Conservation (phyloP, 257 asterid genomes). For the Fraxinus americana region DNA sequence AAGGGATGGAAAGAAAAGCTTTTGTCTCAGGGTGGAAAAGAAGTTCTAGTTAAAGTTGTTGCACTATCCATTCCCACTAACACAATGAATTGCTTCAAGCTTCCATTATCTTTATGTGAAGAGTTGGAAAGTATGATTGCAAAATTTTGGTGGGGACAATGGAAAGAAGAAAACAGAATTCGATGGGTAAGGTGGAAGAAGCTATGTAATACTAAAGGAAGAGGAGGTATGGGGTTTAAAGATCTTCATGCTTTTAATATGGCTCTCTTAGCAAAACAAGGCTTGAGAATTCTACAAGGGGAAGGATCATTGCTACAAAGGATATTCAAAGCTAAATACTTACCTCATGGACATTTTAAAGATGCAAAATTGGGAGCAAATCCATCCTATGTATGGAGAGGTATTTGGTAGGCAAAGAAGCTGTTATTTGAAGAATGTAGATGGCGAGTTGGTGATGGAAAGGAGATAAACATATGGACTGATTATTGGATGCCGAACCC, state of each 20-base stretch:
- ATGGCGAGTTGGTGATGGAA: no score
- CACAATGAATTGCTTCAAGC: not conserved
- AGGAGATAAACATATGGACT: no score
- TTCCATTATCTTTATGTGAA: not conserved
- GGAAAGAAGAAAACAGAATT: not conserved
- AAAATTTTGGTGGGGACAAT: not conserved
- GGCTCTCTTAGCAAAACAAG: not conserved
- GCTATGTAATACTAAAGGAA: not conserved
- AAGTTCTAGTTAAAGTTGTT: not conserved
- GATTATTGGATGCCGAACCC: no score
- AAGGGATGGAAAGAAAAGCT: not conserved
- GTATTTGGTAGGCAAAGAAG: no score
- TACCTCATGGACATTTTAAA: no score
- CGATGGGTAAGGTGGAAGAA: not conserved
- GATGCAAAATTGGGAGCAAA: no score
- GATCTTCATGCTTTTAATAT: not conserved
- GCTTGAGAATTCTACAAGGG: not conserved
- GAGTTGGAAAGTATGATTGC: not conserved
- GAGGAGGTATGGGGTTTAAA: not conserved
- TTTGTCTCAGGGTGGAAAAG: not conserved
- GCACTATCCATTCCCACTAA: not conserved
- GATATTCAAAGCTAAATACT: no score
- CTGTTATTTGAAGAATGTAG: no score
- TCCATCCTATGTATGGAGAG: no score
- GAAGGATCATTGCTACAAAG: no score